Evolutionary conservation across 768 basidiomycete species (phyloP).

Genomic region (Kondoa subrosea): DNA sequence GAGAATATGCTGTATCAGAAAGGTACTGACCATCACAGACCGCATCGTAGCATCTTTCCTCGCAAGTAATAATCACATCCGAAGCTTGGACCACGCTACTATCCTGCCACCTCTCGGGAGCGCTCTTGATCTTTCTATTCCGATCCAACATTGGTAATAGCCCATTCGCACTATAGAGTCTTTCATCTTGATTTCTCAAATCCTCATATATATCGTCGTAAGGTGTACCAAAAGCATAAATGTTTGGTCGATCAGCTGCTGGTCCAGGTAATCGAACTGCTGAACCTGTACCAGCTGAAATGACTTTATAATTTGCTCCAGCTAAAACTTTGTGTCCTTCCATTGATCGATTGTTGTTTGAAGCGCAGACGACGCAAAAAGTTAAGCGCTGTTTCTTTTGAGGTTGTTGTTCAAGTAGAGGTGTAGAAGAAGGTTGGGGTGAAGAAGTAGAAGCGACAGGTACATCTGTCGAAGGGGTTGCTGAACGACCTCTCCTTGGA

Average conservation of each 20-base stretch:
- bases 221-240: slow-evolving; percentile 89
- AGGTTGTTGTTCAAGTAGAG: not conserved
- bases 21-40: slow-evolving; percentile 74
- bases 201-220: slow-evolving; percentile 93
- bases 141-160: slow-evolving; percentile 90
- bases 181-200: slow-evolving; percentile 59
- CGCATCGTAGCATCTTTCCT: slow-evolving; percentile 94
- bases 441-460: slow-evolving; percentile 5
- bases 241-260: slow-evolving; percentile 92
- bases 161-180: slow-evolving; percentile 86
- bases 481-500: not conserved
- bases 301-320: slow-evolving; percentile 76
- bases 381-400: slow-evolving; percentile 30
- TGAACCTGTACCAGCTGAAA: slow-evolving; percentile 90
- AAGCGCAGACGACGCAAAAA: slow-evolving; percentile 98
- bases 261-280: slow-evolving; percentile 91
- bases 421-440: not conserved
- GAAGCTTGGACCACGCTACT: slow-evolving; percentile 49
- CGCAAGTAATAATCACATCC: slow-evolving; percentile 97
- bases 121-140: slow-evolving; percentile 73
- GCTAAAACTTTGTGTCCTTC: slow-evolving; percentile 81
- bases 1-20: not conserved
- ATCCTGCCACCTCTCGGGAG: slow-evolving; percentile 96
- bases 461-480: not conserved
- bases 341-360: slow-evolving; percentile 65